A percentile compares a stretch with the other conserved stretches of the same genome.
phyloP scores from a whole-genome alignment of 306 rosid genomes.

The Rosa lucieae region DNA sequence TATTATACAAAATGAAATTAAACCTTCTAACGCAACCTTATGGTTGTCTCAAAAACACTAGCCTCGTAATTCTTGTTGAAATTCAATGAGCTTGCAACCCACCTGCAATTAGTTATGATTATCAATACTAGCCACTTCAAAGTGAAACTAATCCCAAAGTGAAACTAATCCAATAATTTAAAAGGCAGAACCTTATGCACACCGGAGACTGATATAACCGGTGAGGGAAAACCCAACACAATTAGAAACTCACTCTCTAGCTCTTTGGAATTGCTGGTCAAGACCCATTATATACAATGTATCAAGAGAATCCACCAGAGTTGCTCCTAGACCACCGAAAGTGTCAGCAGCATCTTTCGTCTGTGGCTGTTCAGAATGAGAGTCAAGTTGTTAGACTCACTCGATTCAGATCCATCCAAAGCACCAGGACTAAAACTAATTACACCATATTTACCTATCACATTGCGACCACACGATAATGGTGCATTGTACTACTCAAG shows the following conservation, averaged over 20 bases:
- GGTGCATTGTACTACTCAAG: neutral
- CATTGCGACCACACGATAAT: neutral
- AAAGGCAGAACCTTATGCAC: neutral
- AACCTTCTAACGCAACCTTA: constrained; percentile 76
- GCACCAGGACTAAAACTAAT: neutral
- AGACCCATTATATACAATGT: constrained; percentile 71
- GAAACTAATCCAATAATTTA: neutral
- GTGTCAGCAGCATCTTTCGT: constrained; percentile 42
- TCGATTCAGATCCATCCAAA: neutral
- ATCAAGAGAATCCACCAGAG: constrained; percentile 66
- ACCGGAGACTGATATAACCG: neutral
- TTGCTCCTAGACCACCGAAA: constrained; percentile 70
- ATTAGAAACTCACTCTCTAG: constrained; percentile 51
- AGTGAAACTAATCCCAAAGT: neutral
- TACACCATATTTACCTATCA: neutral
- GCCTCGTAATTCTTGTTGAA: constrained; percentile 53
- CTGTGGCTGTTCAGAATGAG: constrained; percentile 51
- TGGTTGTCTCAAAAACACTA: constrained; percentile 80
- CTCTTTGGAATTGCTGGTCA: constrained; percentile 54
- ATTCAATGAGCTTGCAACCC: constrained; percentile 52
- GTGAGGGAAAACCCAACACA: constrained; percentile 1
- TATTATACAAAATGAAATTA: constrained; percentile 35
- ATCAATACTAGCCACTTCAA: neutral
- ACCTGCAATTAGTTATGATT: constrained; percentile 45
- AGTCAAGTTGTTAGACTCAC: constrained; percentile 26